Conservation (phyloP, 306 rosid genomes). For the Gastrolobium villosum region DNA sequence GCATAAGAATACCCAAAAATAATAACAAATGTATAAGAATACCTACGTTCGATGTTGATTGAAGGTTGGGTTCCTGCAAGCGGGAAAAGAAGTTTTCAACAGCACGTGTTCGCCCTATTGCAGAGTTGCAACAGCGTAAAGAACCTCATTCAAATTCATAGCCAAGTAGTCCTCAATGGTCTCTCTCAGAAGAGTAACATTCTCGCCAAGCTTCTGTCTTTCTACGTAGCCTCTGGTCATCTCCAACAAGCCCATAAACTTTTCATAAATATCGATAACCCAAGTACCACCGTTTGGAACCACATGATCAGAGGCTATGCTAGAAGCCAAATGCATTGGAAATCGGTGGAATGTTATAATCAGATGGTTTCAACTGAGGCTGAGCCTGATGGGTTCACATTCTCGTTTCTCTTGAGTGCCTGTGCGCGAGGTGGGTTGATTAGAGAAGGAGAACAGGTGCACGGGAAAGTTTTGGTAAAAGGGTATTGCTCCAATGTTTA, state of each 20-base stretch:
- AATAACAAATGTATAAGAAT: no score
- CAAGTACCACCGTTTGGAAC: constrained; percentile 71
- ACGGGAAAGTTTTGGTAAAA: constrained; percentile 60
- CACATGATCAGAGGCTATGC: constrained; percentile 66
- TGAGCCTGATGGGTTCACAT: constrained; percentile 72
- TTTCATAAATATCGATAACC: constrained; percentile 50
- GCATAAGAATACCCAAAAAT: no score
- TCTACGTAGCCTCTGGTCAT: constrained; percentile 58
- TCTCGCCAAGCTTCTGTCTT: constrained; percentile 59
- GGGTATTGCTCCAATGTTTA: constrained; percentile 73
- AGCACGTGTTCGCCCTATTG: constrained; percentile 57
- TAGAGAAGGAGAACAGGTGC: constrained; percentile 75
- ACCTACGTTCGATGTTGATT: constrained; percentile 27
- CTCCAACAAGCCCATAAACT: constrained; percentile 50
- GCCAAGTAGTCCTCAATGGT: constrained; percentile 61
- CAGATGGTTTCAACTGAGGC: constrained; percentile 55
- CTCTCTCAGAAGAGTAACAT: constrained; percentile 65
- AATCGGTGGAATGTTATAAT: constrained; percentile 57
- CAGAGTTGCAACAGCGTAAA: constrained; percentile 51
- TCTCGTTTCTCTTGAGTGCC: constrained; percentile 71
- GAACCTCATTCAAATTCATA: constrained; percentile 64
- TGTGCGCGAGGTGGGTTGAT: constrained; percentile 67
- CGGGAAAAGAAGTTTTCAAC: constrained; percentile 51
- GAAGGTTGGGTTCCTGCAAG: constrained; percentile 51
- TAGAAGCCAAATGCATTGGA: constrained; percentile 47